Conservation (phyloP, 1,139 yeast species). For the Kluyveromyces sp. region DNA sequence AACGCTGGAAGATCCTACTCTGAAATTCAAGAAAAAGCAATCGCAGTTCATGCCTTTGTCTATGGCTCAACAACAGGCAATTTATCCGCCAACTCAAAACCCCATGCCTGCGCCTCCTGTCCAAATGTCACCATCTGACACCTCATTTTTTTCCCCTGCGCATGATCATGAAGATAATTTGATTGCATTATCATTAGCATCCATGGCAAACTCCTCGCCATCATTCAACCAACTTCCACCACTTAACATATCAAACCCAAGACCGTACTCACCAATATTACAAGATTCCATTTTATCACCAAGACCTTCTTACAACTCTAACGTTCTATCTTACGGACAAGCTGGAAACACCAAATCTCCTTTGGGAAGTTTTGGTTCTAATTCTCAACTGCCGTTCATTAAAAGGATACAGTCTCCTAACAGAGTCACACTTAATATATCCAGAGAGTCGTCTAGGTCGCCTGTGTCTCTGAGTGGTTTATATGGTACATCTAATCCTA, state of each 20-base stretch:
- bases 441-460: conserved; percentile 29
- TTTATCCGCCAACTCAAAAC: neutral
- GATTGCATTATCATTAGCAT: conserved; percentile 29
- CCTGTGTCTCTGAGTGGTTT: conserved; percentile 23
- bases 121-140: conserved; percentile 5
- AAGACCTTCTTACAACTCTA: conserved; percentile 17
- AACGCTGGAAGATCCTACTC: conserved; percentile 28
- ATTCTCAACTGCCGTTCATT: conserved; percentile 23
- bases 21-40: conserved; percentile 22
- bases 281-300: conserved; percentile 18
- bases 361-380: conserved; percentile 2
- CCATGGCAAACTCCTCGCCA: conserved; percentile 32
- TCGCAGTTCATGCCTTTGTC: conserved; percentile 3
- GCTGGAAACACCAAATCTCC: conserved; percentile 9
- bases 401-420: conserved; percentile 29
- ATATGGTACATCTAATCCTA: conserved; percentile 13
- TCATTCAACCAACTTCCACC: conserved; percentile 21
- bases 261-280: conserved; percentile 10
- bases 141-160: conserved; percentile 3
- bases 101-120: conserved; percentile 1
- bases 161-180: conserved; percentile 27
- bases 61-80: conserved; percentile 4
- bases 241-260: conserved; percentile 18
- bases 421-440: conserved; percentile 30
- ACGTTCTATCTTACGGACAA: conserved; percentile 15